These are phyloP conservation scores for Adansonia rubrostipa DNA, from an alignment of 441 rosid species.

Conservation along the genomic window DNA sequence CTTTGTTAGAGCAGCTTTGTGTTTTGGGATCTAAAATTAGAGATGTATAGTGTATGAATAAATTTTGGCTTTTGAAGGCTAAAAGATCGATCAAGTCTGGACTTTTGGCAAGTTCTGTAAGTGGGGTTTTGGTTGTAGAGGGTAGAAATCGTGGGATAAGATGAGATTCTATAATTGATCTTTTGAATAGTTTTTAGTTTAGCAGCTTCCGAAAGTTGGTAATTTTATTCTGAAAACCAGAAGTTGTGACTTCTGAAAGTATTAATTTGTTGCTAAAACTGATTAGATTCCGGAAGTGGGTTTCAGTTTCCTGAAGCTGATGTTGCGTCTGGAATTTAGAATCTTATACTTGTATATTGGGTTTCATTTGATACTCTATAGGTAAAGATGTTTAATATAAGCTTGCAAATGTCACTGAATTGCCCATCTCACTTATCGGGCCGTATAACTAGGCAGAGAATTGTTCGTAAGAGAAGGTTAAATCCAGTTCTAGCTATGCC, in stretches of 20 bases:
- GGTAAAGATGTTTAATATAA: constrained; percentile 41
- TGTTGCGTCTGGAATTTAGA: constrained; percentile 19
- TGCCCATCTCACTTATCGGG: constrained; percentile 42
- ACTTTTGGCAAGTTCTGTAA: not conserved
- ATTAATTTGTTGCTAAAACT: too few species aligned
- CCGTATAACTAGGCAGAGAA: constrained; percentile 34
- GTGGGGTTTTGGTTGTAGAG: not conserved
- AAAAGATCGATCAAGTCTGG: constrained; percentile 17
- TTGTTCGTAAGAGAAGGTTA: constrained; percentile 36
- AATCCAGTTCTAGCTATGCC: constrained; percentile 48
- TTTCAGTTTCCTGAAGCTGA: constrained; percentile 23
- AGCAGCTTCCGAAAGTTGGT: not conserved
- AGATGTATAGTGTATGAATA: constrained; percentile 3
- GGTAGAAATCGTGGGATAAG: not conserved
- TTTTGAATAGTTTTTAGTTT: not conserved
- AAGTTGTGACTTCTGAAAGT: too few species aligned
- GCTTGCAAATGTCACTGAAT: constrained; percentile 49
- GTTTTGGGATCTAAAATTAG: constrained; percentile 21
- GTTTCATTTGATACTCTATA: constrained; percentile 15
- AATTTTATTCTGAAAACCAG: not conserved
- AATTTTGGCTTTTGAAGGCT: constrained; percentile 17
- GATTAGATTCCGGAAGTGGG: not conserved
- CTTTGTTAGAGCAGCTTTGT: constrained; percentile 1
- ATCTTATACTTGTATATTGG: constrained; percentile 19
- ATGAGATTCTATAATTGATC: not conserved